Base-by-base conservation (phyloP, 1,139 yeast species). In the Yamadazyma sp. region DNA sequence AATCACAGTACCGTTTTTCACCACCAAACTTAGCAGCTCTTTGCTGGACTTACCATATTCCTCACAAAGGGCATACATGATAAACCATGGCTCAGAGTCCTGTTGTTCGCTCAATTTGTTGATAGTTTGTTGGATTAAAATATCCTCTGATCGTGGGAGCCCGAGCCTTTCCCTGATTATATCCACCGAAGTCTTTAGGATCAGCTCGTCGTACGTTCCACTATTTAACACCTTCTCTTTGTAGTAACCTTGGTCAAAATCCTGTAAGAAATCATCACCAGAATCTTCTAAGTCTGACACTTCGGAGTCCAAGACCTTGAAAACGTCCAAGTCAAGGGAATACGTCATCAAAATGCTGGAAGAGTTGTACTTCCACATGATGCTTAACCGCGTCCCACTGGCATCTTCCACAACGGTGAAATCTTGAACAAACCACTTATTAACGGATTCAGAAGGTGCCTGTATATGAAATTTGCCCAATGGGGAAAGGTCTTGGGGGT, bases 281-380 rank as follows among this genome's bases (percentile, higher is more conserved):
- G 29, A 18, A 24, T 33, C 48, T 23, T 48, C 48, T 12, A 41
- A 35, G 14, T 25, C 34, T 9, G 48, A 42, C 16, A 24, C 29
- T 26, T 43, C 40, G 3, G 39, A 36, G 9, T 36, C 45, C 9
- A 32, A 26, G 1, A 57, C 45, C 1, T 52, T 35, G 1, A 64
- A 68, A 24, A 47, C 47, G 7, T 43, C 35, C 10, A 49, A 18
- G 34, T 54, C 46, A 2, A 61, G 33, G 0, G 41, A 34, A 37
- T 64, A 64, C 2, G 53, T 49, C 7, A 57, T 55, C 18, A 77
- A 54, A 18, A 71, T 62, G 3, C 83, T 75, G 1, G 79, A 67
- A 2, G 77, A 74, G 46, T 83, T 82, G 43, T 86, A 79, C 50
- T 82, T 83, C 87, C 87, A 81, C 31, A 82, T 61, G 1, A 78